A percentile compares a stretch with the other conserved stretches of the same genome.
phyloP scores from a whole-genome alignment of 139 green algal genomes.

The Chlorella sp. region DNA sequence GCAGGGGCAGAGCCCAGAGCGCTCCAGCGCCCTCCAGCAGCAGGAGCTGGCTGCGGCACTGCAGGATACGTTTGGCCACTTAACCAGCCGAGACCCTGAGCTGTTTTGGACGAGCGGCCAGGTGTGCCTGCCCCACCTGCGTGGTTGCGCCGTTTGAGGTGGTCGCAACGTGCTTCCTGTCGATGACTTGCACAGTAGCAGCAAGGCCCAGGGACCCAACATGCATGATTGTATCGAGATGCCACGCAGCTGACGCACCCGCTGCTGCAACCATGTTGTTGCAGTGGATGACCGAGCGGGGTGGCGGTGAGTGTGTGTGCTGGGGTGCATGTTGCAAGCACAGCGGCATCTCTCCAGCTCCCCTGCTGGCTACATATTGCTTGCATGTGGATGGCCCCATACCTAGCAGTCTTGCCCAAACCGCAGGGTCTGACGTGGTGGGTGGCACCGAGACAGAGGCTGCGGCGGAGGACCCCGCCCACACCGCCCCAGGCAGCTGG shows the following conservation, averaged over 20 bases:
- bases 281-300: constrained; percentile 42
- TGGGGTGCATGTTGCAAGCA: no score
- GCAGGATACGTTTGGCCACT: neutral
- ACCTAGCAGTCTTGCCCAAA: no score
- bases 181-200: no score
- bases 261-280: neutral
- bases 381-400: no score
- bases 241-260: no score
- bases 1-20: neutral
- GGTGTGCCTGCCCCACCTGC: neutral
- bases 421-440: constrained; percentile 4
- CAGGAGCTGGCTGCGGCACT: neutral
- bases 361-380: no score
- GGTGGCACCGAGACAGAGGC: constrained; percentile 24
- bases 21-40: neutral
- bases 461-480: neutral
- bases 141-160: no score
- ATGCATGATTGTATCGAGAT: no score
- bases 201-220: no score
- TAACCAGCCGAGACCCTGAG: constrained; percentile 21
- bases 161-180: no score
- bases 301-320: neutral
- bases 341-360: no score
- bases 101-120: constrained; percentile 33
- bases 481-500: constrained; percentile 8